Base-by-base conservation (phyloP, 2,329 filamentous ascomycete genomes). In the Sphaerostilbella broomeana region DNA sequence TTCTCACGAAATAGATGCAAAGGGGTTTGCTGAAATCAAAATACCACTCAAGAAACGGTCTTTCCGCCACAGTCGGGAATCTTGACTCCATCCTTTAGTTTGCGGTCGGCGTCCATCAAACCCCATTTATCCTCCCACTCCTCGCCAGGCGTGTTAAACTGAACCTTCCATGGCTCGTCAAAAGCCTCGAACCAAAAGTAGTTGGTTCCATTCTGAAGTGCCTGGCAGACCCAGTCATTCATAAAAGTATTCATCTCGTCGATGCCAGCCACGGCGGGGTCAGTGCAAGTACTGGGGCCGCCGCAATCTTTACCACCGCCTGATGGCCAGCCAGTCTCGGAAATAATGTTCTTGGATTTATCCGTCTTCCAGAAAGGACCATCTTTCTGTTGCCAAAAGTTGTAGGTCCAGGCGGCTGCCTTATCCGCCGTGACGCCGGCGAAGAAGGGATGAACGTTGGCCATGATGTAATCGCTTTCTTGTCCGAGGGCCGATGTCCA, bases 171-270 rank as follows among this genome's bases (percentile, higher is more conserved):
- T 3, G 88, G 88, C 70, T 97, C 90, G 58, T 97, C 90, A 58
- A 95, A 97, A 8, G 88, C 87, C 57, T 89, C 86, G 59, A 97
- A 95, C 90, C 90, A 97, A 58, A 95, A 95, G 60, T 94, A 97
- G 50, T 94, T 80, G 2, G 88, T 95, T 31, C 81, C 84, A 54
- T 95, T 94, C 17, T 67, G 68, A 47, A 95, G 64, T 9, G 84
- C 80, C 36, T 78, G 71, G 60, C 90, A 97, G 0, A 97, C 79
- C 82, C 86, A 97, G 47, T 79, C 77, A 2, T 79, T 69, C 77
- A 97, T 81, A 53, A 95, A 88, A n/a, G 68, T 70, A 57, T 97
- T 97, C 68, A 95, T 70, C 58, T 88, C 78, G 13, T 77, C 66
- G 30, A 95, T 71, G 16, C 86, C 84, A 1, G 89, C 90, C 2